These are phyloP conservation scores for Leucaena leucocephala DNA, from an alignment of 306 rosid genomes.

Conservation along the genomic window DNA sequence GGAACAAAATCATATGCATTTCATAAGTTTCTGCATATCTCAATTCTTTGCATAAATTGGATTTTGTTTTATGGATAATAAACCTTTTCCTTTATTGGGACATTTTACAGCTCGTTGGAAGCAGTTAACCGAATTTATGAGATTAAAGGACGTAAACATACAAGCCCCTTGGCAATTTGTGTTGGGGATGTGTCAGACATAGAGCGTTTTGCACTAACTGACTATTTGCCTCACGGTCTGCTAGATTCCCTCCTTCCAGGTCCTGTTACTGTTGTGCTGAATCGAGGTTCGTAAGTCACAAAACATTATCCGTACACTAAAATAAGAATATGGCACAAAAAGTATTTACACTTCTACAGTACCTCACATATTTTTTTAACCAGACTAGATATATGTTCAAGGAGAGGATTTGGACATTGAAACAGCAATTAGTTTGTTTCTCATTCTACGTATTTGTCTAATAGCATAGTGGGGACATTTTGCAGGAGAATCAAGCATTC, in stretches of 20 bases:
- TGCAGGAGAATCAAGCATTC: slow-evolving; percentile 84
- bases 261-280: slow-evolving; percentile 84
- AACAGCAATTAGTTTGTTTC: background rate
- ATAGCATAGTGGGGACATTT: slow-evolving; percentile 39
- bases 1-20: background rate
- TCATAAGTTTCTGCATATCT: slow-evolving; percentile 3
- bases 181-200: slow-evolving; percentile 65
- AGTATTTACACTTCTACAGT: background rate
- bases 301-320: background rate
- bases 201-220: slow-evolving; percentile 64
- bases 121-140: slow-evolving; percentile 63
- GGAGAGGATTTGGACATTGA: background rate
- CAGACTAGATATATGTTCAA: too few relatives aligned
- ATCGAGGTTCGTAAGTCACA: slow-evolving; percentile 60
- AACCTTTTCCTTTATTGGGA: background rate
- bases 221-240: slow-evolving; percentile 72
- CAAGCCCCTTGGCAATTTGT: slow-evolving; percentile 71
- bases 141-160: slow-evolving; percentile 67
- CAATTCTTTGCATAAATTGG: background rate
- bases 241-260: slow-evolving; percentile 90
- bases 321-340: slow-evolving; percentile 15
- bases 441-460: background rate
- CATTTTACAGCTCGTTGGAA: slow-evolving; percentile 53
- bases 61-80: background rate
- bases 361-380: slow-evolving; percentile 2